phyloP scores from a whole-genome alignment of 2,329 filamentous ascomycete species.

The Fonsecaea nubica region DNA sequence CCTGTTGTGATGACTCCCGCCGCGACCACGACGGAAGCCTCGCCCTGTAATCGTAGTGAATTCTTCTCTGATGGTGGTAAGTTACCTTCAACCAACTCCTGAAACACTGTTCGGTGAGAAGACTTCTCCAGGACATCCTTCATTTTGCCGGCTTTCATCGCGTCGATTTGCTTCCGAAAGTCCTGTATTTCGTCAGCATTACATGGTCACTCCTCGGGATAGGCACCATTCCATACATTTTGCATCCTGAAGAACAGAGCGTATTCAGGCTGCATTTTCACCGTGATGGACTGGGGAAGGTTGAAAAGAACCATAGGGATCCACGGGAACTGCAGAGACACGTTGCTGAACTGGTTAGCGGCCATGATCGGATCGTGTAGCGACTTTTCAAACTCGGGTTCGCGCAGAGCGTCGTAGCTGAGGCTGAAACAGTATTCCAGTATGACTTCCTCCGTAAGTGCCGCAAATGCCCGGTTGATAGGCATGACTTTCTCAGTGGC shows the following conservation, averaged over 20 bases:
- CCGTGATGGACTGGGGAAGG: conserved; percentile 12
- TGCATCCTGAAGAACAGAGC: conserved; percentile 16
- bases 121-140: conserved; percentile 13
- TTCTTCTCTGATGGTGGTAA: conserved; percentile 46
- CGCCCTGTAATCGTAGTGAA: conserved; percentile 43
- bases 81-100: conserved; percentile 42
- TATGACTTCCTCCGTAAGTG: conserved; percentile 43
- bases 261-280: conserved; percentile 22
- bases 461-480: conserved; percentile 32
- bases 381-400: conserved; percentile 13
- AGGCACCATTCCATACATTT: conserved; percentile 1
- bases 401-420: conserved; percentile 36
- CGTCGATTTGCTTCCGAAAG: conserved; percentile 36
- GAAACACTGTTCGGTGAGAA: conserved; percentile 41
- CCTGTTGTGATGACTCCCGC: conserved; percentile 47
- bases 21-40: conserved; percentile 43
- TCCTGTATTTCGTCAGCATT: conserved; percentile 24
- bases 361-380: conserved; percentile 37
- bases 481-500: conserved; percentile 20
- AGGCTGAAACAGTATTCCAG: conserved; percentile 43
- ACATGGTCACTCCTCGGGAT: not conserved
- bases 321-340: conserved; percentile 31
- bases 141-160: conserved; percentile 32
- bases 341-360: conserved; percentile 19
- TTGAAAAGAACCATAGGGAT: conserved; percentile 12